Evolutionary conservation across 1,284 basidiomycete genomes (phyloP).

Genomic region (Heterobasidion parviporum): DNA sequence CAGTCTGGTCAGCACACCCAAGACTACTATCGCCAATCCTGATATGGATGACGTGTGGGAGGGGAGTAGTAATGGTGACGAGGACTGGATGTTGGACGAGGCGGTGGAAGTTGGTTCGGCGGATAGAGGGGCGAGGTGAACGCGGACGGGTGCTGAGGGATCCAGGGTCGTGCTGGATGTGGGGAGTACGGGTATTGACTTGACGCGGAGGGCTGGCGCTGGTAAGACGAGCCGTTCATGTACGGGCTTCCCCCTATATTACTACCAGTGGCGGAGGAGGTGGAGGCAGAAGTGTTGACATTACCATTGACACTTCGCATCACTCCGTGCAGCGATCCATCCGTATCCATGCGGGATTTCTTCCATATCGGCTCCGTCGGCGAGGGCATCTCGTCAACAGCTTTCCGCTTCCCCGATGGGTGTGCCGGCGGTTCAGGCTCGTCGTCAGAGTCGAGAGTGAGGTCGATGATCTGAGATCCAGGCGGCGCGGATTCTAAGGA

Average conservation of each 20-base stretch:
- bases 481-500: conserved; percentile 9
- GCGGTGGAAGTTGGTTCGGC: background rate
- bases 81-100: background rate
- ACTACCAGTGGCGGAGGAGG: conserved; percentile 8
- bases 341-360: conserved; percentile 46
- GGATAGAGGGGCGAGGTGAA: background rate
- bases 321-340: conserved; percentile 11
- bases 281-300: conserved; percentile 11
- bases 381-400: conserved; percentile 39
- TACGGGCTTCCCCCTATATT: conserved; percentile 12
- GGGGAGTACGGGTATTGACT: background rate
- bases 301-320: conserved; percentile 12
- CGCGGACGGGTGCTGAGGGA: background rate
- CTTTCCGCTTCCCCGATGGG: conserved; percentile 48
- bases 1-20: background rate
- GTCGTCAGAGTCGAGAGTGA: conserved; percentile 72
- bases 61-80: background rate
- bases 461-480: conserved; percentile 53
- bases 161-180: background rate
- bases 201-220: conserved; percentile 5
- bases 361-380: conserved; percentile 66
- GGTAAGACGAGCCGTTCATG: conserved; percentile 9
- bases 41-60: background rate
- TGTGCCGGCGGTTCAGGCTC: conserved; percentile 12
- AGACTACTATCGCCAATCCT: background rate